Evolutionary conservation across 257 asterid species (phyloP), one percentile per base, ranked within the genome.

Genomic region (Plantago ovata): DNA sequence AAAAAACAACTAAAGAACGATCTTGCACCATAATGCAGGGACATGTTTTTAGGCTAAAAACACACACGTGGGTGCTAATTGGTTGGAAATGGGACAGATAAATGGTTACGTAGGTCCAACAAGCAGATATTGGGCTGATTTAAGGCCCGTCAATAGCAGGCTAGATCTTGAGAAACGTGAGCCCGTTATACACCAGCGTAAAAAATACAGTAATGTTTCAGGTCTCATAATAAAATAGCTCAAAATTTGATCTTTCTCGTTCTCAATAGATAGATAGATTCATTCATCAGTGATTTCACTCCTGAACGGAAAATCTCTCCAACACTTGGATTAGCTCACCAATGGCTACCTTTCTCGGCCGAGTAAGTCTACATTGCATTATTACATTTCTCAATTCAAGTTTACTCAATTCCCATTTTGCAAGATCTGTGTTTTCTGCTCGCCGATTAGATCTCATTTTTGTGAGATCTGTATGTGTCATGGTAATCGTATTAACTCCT

Each of bases 311-410:
- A 44, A 44, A 1, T 48, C 36, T 48, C 33, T 48, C 33, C 54
- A 18, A 48, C 11, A 13, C 54, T 15, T 21, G 33, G 33, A 18
- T 7, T 22, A 20, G 18, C 11, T 50, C 56, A 20, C 53, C 61
- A 45, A 80, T 80, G 84, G 84, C 86, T 38, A 65, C 77, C 41
- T 74, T 71, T 56, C 84, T 74, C 67, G 56, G 78, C 69, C 80
- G 73, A 39, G 87, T 81, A 64, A 56, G 69, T 49, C 22, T 12
- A 33, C 55, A 49, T 10, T 49, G 55, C 38, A 1, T n/a, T 19
- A 50, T 23, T 50, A 11, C 32, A 13, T 49, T 0, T 49, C 54
- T 20, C 41, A 22, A 38, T 71, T 44, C 62, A 9, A 32, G 42
- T 21, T 53, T 59, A 49, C 36, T 10, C 10, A 4, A 9, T 32